Base-by-base conservation (phyloP, 495 filamentous ascomycete species). In the Patellaria atrata region DNA sequence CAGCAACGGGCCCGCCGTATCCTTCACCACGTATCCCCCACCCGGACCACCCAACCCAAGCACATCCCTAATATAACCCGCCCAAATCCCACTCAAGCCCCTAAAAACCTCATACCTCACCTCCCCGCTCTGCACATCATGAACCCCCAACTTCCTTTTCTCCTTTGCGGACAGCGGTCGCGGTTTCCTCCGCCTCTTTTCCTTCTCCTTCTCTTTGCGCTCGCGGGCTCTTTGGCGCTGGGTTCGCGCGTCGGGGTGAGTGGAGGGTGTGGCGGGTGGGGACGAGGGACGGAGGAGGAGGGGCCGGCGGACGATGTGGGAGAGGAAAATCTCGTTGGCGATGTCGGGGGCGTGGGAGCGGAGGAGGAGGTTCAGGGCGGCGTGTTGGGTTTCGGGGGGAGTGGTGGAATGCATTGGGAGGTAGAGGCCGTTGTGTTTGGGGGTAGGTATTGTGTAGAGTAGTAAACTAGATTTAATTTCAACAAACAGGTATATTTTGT, bases 231-330 rank as follows among this genome's bases (percentile, higher is more conserved):
- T 33, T 9, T 79, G 73, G 2, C 82, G 71, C 2, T 66, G 61
- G n/a, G 64, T 57, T 40, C 82, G 78, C 30, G 75, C 75, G 53
- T 79, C 70, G 22, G 64, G 51, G 27, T 41, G 39, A 2, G 42
- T 38, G 13, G 38, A 42, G 30, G 42, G 46, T n/a, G 21, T 20
- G 28, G 7, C 63, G 4, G 64, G 62, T 11, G 82, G 73, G 0
- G 74, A 75, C 16, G 77, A 75, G 10, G 84, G 74, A 25, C 72
- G 70, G 0, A 94, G 73, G 54, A 71, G 72, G 43, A 97, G 74
- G 0, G 84, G 82, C 40, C 82, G 82, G 43, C 80, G 71, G 43
- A 79, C 71, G 51, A 94, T 65, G 54, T 84, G 82, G 35, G 89
- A 78, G 37, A 68, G 64, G 64, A 80, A 82, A 62, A 93, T 78